Base-by-base conservation (phyloP, 805 yeast species). In the Huiozyma sinensis region DNA sequence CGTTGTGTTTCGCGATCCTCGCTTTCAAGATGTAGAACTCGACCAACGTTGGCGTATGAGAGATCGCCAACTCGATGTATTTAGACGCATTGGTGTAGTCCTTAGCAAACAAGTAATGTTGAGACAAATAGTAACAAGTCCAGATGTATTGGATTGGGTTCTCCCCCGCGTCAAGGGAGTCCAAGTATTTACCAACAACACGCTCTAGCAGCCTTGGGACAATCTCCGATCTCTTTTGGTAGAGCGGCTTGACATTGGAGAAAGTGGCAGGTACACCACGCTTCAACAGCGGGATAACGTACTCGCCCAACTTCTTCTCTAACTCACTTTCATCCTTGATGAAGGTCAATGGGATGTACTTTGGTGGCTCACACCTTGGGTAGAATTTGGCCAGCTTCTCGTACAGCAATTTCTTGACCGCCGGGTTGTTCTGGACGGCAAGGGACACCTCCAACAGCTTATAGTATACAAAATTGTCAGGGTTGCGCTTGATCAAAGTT, bases 211-310 rank as follows among this genome's bases (percentile, higher is more conserved):
- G 50, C 7, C 53, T 49, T 13, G 62, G 58, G 52, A 65, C 69
- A 40, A 58, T 68, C 7, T 51, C 48, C 33, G 53, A 45, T 52
- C 71, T 63, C 41, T 69, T 73, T 44, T 68, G 72, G 65, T 85
- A 86, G 50, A 88, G 69, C 1, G 94, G 84, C 64, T 89, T 88
- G 41, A 92, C 77, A 53, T 85, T 82, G 44, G 82, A 82, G 65
- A 89, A 92, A 5, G 92, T 75, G 1, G 96, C 84, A 5, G 97
- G 97, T 32, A 88, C 92, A 36, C 95, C 94, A 44, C 87, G 74
- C 49, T 72, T 66, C 54, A 92, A 72, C 56, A 81, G 84, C 4
- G 70, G 62, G 5, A 72, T 46, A 39, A 89, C 63, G 59, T 88
- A 92, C 2, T 61, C 60, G 30, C 64, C 53, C 6, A 76, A 78